Conservation (phyloP, 179 eudicot species). For the Pouteria campechiana region DNA sequence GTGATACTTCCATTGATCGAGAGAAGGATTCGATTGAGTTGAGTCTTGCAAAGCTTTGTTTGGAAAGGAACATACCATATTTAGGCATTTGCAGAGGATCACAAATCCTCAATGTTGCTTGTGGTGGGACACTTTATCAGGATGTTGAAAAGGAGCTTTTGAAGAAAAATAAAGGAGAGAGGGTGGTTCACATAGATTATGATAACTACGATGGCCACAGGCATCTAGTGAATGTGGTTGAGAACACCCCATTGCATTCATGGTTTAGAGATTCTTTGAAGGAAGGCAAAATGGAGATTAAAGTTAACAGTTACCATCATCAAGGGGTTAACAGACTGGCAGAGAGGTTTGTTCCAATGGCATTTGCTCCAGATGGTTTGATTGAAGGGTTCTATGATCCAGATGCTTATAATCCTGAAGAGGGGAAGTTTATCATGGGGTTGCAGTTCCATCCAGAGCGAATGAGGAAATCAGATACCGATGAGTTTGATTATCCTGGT, state of each 20-base stretch:
- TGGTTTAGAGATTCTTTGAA: slow-evolving; percentile 62
- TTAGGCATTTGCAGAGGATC: slow-evolving; percentile 88
- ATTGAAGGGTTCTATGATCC: slow-evolving; percentile 85
- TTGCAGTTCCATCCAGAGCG: slow-evolving; percentile 93
- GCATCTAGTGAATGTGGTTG: slow-evolving; percentile 43
- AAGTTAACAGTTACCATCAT: slow-evolving; percentile 85
- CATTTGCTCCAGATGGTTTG: slow-evolving; percentile 63
- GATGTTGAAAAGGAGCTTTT: slow-evolving; percentile 58
- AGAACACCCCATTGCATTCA: slow-evolving; percentile 52
- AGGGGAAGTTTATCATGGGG: slow-evolving; percentile 81
- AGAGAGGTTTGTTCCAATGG: slow-evolving; percentile 72
- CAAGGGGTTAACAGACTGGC: slow-evolving; percentile 83
- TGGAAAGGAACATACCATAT: slow-evolving; percentile 77
- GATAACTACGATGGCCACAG: slow-evolving; percentile 76
- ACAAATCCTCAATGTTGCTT: slow-evolving; percentile 80
- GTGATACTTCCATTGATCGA: slow-evolving; percentile 79
- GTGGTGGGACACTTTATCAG: slow-evolving; percentile 79
- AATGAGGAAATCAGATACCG: slow-evolving; percentile 43
- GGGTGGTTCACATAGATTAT: slow-evolving; percentile 63
- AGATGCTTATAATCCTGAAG: slow-evolving; percentile 56
- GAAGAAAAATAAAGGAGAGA: slow-evolving; percentile 13
- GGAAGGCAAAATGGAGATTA: slow-evolving; percentile 31
- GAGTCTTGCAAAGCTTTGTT: slow-evolving; percentile 60
- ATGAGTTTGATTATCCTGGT: slow-evolving; percentile 75
- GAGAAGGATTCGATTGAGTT: slow-evolving; percentile 79